Conservation (phyloP, 495 filamentous ascomycete genomes). For the Chaetomium cochliodes region DNA sequence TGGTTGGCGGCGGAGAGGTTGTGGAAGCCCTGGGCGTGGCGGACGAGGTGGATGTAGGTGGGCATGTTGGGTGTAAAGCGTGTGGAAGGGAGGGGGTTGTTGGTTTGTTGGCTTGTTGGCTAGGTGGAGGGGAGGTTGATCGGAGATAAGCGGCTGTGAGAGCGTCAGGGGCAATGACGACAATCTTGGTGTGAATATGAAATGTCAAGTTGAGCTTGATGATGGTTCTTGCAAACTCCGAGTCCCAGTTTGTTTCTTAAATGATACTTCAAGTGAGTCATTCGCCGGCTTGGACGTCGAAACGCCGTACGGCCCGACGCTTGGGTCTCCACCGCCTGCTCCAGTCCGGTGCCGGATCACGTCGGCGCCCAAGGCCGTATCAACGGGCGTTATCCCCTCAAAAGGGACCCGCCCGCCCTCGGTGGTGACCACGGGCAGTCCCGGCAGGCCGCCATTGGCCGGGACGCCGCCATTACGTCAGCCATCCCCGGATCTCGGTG, state of each 20-base stretch:
- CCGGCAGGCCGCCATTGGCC: constrained; percentile 6
- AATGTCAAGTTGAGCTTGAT: not conserved
- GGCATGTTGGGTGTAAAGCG: constrained; percentile 42
- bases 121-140: not conserved
- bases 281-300: not conserved
- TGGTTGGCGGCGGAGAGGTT: constrained; percentile 76
- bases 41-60: constrained; percentile 53
- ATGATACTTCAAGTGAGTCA: not conserved
- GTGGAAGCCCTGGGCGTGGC: constrained; percentile 68
- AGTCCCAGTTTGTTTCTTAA: not conserved
- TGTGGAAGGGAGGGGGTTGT: not conserved
- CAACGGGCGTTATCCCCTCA: not conserved
- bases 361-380: constrained; percentile 1
- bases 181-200: not conserved
- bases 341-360: constrained; percentile 10
- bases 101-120: no score
- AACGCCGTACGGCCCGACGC: not conserved
- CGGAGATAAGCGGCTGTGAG: not conserved
- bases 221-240: not conserved
- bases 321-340: constrained; percentile 1
- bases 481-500: not conserved
- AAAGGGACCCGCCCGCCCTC: not conserved
- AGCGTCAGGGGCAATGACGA: no score
- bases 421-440: constrained; percentile 5
- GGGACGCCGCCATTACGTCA: not conserved